Evolutionary conservation across 208 protist genomes (phyloP), one percentile per base, ranked within the genome.

Genomic region (Trypanosoma melophagium): DNA sequence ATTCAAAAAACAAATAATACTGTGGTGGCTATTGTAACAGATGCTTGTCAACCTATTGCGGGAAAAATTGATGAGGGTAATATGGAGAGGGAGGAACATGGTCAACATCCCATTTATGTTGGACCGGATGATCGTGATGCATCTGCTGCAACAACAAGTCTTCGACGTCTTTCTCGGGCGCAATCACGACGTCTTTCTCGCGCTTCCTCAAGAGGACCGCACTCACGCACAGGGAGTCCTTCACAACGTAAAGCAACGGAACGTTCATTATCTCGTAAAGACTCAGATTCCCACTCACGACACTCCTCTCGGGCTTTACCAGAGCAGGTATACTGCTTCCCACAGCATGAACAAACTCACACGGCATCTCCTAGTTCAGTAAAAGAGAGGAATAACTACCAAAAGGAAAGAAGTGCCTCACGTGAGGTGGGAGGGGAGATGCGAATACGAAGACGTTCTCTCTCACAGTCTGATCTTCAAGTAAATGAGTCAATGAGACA

Each of bases 61-160:
- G 35, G 64, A 56, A 60, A 71, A 42, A 83, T 93, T 66, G 83
- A 93, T 63, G 66, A 66, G 22, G 73, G 63, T 28, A 95, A 95
- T 73, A 64, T 79, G 14, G 75, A 76, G 28, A 76, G 90, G 22
- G 85, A 90, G 62, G 74, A 76, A 38, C 75, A 62, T 7, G 83
- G 79, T 51, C 61, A 83, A 53, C 85, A 89, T 62, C 85, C 87
- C 0, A 71, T 95, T 55, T 93, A 93, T 75, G 81, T 95, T 42
- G 87, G 87, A 2, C 87, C 87, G 31, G 86, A 95, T 60, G 90
- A 95, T 69, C 84, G 83, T 19, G 90, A 91, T 64, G 90, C 89
- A 25, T 93, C 93, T 69, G 71, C 90, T 35, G 86, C 86, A 31
- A 95, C 89, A 16, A 90, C 87, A 62, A 92, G 84, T 74, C 76